phyloP scores from a whole-genome alignment of 208 protist genomes.

The Leishmania arabica region DNA sequence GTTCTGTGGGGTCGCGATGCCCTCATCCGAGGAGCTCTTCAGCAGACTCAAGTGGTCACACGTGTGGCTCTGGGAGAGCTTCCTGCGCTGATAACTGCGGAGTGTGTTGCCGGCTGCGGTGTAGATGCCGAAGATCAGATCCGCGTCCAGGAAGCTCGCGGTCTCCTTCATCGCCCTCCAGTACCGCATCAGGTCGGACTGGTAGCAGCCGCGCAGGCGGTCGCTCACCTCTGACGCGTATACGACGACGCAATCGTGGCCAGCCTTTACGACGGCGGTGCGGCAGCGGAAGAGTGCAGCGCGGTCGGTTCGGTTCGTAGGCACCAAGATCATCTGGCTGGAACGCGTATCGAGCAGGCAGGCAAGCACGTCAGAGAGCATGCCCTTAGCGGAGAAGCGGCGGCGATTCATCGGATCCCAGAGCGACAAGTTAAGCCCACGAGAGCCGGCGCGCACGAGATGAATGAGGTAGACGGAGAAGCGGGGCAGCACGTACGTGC shows the following conservation, averaged over 20 bases:
- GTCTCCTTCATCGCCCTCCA: constrained; percentile 65
- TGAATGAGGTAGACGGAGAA: constrained; percentile 82
- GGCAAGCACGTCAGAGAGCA: constrained; percentile 83
- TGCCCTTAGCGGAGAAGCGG: constrained; percentile 72
- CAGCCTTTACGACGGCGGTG: constrained; percentile 66
- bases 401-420: constrained; percentile 57
- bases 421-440: constrained; percentile 67
- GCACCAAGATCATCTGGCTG: constrained; percentile 74
- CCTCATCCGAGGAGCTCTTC: constrained; percentile 13
- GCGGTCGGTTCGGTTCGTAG: constrained; percentile 87
- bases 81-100: constrained; percentile 47
- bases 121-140: constrained; percentile 66
- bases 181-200: constrained; percentile 73
- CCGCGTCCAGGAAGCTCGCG: constrained; percentile 44
- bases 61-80: constrained; percentile 19
- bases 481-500: constrained; percentile 48
- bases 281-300: constrained; percentile 75
- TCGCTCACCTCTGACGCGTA: constrained; percentile 76
- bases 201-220: constrained; percentile 57
- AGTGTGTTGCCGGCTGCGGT: constrained; percentile 52
- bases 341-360: constrained; percentile 64
- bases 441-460: constrained; percentile 74
- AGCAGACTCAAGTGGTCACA: constrained; percentile 11
- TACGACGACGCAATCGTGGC: constrained; percentile 53
- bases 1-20: constrained; percentile 24